These are phyloP conservation scores for Pseudogymnoascus sp. DNA, from an alignment of 2,329 filamentous ascomycete species.

Conservation along the genomic window DNA sequence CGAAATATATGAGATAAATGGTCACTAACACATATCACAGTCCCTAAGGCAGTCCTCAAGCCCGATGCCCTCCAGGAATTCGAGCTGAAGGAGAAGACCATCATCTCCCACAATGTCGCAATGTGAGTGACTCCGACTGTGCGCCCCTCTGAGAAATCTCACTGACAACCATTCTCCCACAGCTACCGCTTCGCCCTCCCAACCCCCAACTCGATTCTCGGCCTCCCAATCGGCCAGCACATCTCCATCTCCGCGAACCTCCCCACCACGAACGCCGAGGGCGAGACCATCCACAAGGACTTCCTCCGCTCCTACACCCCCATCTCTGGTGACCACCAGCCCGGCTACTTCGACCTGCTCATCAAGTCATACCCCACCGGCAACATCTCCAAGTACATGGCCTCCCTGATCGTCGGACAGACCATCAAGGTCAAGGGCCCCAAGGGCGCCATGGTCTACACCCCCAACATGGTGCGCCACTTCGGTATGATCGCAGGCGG, in stretches of 20 bases:
- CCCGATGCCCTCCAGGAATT: conserved; percentile 86
- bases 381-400: conserved; percentile 93
- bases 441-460: conserved; percentile 97
- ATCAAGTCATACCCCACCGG: conserved; percentile 97
- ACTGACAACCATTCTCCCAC: conserved; percentile 11
- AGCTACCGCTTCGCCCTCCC: conserved; percentile 92
- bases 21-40: neutral
- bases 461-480: conserved; percentile 89
- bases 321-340: conserved; percentile 80
- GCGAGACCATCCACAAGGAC: conserved; percentile 59
- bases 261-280: conserved; percentile 48
- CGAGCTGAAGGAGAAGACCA: conserved; percentile 86
- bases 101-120: conserved; percentile 95
- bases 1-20: neutral
- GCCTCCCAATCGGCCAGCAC: conserved; percentile 96
- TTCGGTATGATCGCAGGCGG: conserved; percentile 98
- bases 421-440: conserved; percentile 86
- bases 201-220: conserved; percentile 69
- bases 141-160: conserved; percentile 11
- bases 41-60: conserved; percentile 73
- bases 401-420: conserved; percentile 73
- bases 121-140: conserved; percentile 52
- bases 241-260: conserved; percentile 87
- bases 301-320: conserved; percentile 89
- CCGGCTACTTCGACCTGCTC: conserved; percentile 89